Base-by-base conservation (phyloP, 2,329 filamentous ascomycete genomes). In the Mycosphaerella arachidis region DNA sequence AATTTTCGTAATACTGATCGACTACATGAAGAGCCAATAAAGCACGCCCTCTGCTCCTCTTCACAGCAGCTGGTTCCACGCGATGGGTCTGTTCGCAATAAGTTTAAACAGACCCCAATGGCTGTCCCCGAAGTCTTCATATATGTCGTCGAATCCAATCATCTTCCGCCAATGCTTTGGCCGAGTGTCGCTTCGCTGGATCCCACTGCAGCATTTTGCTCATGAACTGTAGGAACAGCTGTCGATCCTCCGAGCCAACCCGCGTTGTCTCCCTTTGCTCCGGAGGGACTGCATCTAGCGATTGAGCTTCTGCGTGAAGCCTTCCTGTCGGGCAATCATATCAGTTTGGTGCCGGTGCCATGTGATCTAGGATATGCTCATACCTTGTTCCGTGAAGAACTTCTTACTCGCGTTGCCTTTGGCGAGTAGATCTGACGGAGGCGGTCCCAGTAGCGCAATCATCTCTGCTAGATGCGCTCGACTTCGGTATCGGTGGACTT, bases 391-490 rank as follows among this genome's bases (percentile, higher is more conserved):
- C 8, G 46, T 27, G 35, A 57, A 57, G 48, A 57, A 53, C 35
- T 53, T 53, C 9, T 13, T 46, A 20, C 13, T 57, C 1, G 29
- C 35, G n/a, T 31, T 48, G 6, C 37, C 48, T 20, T 40, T 24
- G 13, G 54, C 53, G 20, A 69, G 61, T 48, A 67, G 60, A 12
- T 56, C 61, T 8, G 37, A 37, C n/a, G 66, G 66, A 8, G 61
- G 64, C 53, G 59, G 51, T 40, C 66, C 63, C 30, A 69, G 60
- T 1, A 69, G 56, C 16, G 62, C 66, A 50, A 63, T 58, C 58
- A 71, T 63, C 31, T 71, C 61, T 9, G 66, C 67, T 1, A 71
- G 58, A 59, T 71, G 73, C 16, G 60, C 62, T 27, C 57, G 51
- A 16, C 64, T 67, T 5, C 59, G 62, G 57, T 74, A 74, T 3